Evolutionary conservation across 2,329 filamentous ascomycete species (phyloP), one percentile per base, ranked within the genome.

Genomic region (Colletotrichum sp.): DNA sequence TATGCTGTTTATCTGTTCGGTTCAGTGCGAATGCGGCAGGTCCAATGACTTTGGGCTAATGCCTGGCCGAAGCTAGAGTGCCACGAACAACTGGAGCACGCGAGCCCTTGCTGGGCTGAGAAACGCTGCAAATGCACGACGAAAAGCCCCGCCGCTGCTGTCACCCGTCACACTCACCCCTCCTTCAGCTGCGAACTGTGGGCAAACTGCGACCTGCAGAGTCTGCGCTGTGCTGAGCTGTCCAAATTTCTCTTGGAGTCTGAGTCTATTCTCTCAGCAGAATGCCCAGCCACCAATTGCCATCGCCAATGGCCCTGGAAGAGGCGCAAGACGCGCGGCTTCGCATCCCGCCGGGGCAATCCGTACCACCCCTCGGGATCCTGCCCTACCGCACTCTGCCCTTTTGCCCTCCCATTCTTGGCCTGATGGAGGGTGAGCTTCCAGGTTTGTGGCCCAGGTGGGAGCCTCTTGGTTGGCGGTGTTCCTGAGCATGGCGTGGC

Each of bases 251-350:
- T 21, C 44, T 52, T 12, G 18, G 59, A 62, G 26, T 5, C 30
- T 2, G 57, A 30, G 12, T 28, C 12, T 65, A n/a, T 60, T 59
- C 63, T 60, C 28, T 21, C 18, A 52, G 44, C 44, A 21, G 9
- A 60, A 5, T 15, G 16, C 59, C 68, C 62, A 62, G 52, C 68
- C 62, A 62, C 72, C 28, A 26, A 68, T 39, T 67, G 36, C 28
- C 24, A 65, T 32, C 16, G 13, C 55, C 62, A 63, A 44, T 69
- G 32, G 52, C 44, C 44, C 52, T 64, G 44, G 39, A 52, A n/a
- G 60, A 52, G 49, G 68, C 62, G 30, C 52, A 63, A 72, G 72
- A 75, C 72, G 72, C 72, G 72, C 69, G 72, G 72, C 68, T 44
- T 75, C 57, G 68, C 72, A 72, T 70, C 36, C 21, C 24, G 21